These are phyloP conservation scores for Coemansia furcata DNA, from an alignment of 192 early-diverging fungal species.

Conservation along the genomic window DNA sequence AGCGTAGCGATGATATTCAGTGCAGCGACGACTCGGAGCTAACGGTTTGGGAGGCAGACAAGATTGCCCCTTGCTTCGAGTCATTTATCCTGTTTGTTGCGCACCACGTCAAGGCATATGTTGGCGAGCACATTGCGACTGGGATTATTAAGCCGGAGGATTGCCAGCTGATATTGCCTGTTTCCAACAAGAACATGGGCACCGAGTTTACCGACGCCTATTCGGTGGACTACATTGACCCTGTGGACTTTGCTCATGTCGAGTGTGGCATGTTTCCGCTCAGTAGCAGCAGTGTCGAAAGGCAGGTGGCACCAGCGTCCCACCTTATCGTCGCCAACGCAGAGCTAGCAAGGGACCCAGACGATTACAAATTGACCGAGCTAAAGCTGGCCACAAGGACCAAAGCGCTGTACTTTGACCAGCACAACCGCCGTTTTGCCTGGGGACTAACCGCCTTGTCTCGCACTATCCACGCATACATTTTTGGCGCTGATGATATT, in stretches of 20 bases:
- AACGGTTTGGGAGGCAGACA: neutral
- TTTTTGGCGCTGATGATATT: neutral
- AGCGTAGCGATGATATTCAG: neutral
- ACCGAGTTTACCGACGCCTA: neutral
- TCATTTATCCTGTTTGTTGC: neutral
- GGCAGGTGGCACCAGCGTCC: neutral
- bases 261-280: neutral
- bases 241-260: neutral
- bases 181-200: neutral
- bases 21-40: neutral
- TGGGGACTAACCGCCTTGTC: conserved; percentile 9
- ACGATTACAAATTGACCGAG: neutral
- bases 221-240: neutral
- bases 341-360: neutral
- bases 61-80: neutral
- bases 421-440: conserved; percentile 15
- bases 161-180: neutral
- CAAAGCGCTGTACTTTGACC: neutral
- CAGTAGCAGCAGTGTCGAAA: neutral
- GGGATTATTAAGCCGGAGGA: neutral
- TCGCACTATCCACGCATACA: neutral
- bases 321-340: neutral
- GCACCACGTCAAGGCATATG: neutral
- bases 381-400: neutral
- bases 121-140: neutral